Evolutionary conservation across 192 early-diverging fungal genomes (phyloP).

Genomic region (Backusella macrospora): DNA sequence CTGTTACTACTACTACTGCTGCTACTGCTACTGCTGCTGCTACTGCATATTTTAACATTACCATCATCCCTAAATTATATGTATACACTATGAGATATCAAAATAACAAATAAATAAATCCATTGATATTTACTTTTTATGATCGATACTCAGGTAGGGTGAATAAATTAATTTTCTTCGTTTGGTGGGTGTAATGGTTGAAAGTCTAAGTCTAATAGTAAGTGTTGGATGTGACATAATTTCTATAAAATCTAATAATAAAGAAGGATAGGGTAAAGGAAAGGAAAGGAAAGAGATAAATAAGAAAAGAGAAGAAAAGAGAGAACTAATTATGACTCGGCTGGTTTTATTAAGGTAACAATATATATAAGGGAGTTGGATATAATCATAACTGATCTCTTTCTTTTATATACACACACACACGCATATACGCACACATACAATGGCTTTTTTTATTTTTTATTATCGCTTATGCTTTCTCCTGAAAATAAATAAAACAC

Average conservation of each 20-base stretch:
- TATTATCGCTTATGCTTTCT: background rate
- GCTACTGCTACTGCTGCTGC: no score
- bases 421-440: no score
- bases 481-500: background rate
- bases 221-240: background rate
- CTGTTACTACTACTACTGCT: no score
- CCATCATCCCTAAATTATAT: no score
- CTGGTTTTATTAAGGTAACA: background rate
- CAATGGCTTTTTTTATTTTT: no score
- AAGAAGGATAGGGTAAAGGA: background rate
- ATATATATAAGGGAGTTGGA: background rate
- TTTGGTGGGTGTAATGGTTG: background rate
- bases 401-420: background rate
- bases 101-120: background rate
- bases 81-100: no score
- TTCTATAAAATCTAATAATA: background rate
- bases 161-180: background rate
- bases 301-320: background rate
- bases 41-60: no score
- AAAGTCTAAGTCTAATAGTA: constrained; percentile 2
- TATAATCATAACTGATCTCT: constrained; percentile 4
- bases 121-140: background rate
- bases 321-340: background rate
- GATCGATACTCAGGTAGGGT: background rate
- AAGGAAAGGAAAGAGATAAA: background rate